A percentile compares a stretch with the other conserved stretches of the same genome.
Evolutionary conservation across 768 basidiomycete genomes (phyloP).

Genomic region (Hypholoma sublateritium): DNA sequence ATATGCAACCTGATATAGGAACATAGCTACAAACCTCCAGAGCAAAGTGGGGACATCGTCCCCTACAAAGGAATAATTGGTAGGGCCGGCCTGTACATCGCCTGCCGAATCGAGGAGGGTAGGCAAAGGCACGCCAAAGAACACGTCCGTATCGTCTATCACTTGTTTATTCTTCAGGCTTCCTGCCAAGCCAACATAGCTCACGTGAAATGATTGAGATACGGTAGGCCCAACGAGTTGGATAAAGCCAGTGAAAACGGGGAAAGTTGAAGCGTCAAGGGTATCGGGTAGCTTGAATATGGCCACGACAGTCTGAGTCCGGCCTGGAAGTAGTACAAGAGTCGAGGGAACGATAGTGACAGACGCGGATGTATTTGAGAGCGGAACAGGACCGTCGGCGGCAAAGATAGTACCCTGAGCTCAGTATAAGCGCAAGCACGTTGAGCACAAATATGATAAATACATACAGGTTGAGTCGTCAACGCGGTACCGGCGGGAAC

Average conservation of each 20-base stretch:
- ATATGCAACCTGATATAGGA: background rate
- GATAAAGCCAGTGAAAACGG: conserved; percentile 63
- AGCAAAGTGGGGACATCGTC: conserved; percentile 41
- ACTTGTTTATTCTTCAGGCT: conserved; percentile 50
- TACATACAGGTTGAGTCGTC: conserved; percentile 39
- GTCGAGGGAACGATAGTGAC: conserved; percentile 44
- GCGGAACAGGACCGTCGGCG: conserved; percentile 48
- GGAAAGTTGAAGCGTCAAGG: conserved; percentile 45
- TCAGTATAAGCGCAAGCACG: background rate
- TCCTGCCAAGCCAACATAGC: conserved; percentile 45
- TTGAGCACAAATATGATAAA: background rate
- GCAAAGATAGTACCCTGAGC: background rate
- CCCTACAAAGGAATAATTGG: conserved; percentile 47
- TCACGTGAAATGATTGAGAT: conserved; percentile 37
- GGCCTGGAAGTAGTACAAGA: conserved; percentile 46
- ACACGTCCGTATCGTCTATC: conserved; percentile 47
- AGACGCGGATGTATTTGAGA: conserved; percentile 42
- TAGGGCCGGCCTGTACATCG: conserved; percentile 35
- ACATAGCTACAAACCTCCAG: conserved; percentile 29
- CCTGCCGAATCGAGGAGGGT: conserved; percentile 40
- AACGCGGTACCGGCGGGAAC: conserved; percentile 57
- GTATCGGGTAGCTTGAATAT: conserved; percentile 46
- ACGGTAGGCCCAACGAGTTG: conserved; percentile 33
- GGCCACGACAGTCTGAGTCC: conserved; percentile 39
- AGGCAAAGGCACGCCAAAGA: conserved; percentile 47